Base-by-base conservation (phyloP, 2,329 filamentous ascomycete genomes). In the Raffaelea deltoideospora region DNA sequence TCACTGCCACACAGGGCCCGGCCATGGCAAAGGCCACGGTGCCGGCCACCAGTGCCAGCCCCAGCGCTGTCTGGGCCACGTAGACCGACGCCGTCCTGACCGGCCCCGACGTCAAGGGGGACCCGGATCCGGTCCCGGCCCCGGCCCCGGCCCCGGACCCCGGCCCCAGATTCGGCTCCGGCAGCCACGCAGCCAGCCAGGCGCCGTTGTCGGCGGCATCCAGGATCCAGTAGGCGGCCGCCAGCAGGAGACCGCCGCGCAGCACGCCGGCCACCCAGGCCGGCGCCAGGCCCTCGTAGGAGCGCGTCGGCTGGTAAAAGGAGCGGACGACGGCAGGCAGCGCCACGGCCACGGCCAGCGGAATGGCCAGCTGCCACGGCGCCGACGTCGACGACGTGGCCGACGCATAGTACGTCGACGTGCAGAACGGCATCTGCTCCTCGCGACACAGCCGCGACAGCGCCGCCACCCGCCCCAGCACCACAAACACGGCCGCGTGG, bases 371-470 rank as follows among this genome's bases (percentile, higher is more conserved):
- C 55, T 96, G 88, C 85, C 87, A 95, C 2, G 77, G 70, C 1
- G 88, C 83, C 3, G 88, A 95, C 1, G 87, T 96, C 0, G 90
- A 96, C 1, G 88, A 94, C 3, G 79, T 83, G 10, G 79, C 73
- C 0, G 88, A 95, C 5, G 86, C 80, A 53, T 98, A 98, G 61
- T 95, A 98, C 0, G 90, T 95, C 2, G 88, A 94, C 37, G 73
- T 76, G 63, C 90, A 98, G 60, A 80, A 92, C 0, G 90, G 90
- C 84, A 96, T 95, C 60, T 98, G 90, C 60, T 98, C 90, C 56
- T 98, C 90, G 40, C 90, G 79, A 54, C 90, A 98, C 17, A 98
- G 75, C 46, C 86, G 82, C 10, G 90, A 95, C 46, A 88, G 76
- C 1, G 87, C 93, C 1, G 86, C 80, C 3, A 88, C 37, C 37